A percentile compares a stretch with the other conserved stretches of the same genome.
Conservation (phyloP, 2,329 filamentous ascomycete species). For the Exophiala phaeomuriformis region DNA sequence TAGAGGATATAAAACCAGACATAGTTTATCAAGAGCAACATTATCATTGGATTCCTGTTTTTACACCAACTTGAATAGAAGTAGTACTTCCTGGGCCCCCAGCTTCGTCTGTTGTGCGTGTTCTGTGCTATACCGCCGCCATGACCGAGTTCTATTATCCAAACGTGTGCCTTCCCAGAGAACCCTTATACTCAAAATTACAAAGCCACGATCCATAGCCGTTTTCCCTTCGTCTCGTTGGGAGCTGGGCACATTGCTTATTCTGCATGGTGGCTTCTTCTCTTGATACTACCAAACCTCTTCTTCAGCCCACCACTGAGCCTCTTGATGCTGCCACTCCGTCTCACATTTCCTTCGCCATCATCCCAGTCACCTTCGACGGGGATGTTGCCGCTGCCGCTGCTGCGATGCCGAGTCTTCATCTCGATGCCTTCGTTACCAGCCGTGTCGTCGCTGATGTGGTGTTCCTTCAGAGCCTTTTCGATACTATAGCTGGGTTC, state of each 20-base stretch:
- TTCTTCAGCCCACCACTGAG: slow-evolving; percentile 25
- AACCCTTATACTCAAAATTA: too few relatives aligned
- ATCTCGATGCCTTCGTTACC: slow-evolving; percentile 24
- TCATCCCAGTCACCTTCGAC: slow-evolving; percentile 11
- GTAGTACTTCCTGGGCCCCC: too few relatives aligned
- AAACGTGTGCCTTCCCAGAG: too few relatives aligned
- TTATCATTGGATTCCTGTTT: too few relatives aligned
- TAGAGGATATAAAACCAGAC: too few relatives aligned
- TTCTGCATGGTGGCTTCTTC: slow-evolving; percentile 9
- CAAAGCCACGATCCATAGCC: too few relatives aligned
- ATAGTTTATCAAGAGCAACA: too few relatives aligned
- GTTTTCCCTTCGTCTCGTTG: too few relatives aligned
- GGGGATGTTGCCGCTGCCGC: slow-evolving; percentile 7
- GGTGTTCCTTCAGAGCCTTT: slow-evolving; percentile 56
- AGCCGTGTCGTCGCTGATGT: slow-evolving; percentile 26
- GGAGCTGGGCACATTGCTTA: not conserved
- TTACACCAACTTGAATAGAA: too few relatives aligned
- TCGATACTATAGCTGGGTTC: slow-evolving; percentile 69
- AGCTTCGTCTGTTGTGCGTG: too few relatives aligned
- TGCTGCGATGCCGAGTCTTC: slow-evolving; percentile 14
- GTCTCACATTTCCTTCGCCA: slow-evolving; percentile 6
- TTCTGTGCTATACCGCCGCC: too few relatives aligned
- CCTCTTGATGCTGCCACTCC: slow-evolving; percentile 23
- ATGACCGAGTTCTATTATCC: too few relatives aligned
- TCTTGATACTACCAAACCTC: slow-evolving; percentile 25